A percentile compares a stretch with the other conserved stretches of the same genome.
These are phyloP conservation scores for Tolypocladium guangdongense DNA, from an alignment of 2,329 filamentous ascomycete species.

Conservation along the genomic window DNA sequence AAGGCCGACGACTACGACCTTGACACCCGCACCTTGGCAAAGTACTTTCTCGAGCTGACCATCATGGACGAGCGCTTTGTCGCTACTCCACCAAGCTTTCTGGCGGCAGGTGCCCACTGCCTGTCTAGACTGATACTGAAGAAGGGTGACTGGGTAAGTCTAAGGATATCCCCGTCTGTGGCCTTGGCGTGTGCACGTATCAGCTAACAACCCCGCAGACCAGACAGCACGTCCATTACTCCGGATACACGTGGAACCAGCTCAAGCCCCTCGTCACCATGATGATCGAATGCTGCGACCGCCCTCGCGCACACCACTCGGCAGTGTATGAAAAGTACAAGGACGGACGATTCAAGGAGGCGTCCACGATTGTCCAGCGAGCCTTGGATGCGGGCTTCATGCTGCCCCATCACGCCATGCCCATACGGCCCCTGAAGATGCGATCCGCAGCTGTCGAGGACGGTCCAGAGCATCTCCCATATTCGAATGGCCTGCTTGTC, in stretches of 20 bases:
- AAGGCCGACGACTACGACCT: constrained; percentile 97
- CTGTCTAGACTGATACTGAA: constrained; percentile 77
- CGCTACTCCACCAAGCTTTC: constrained; percentile 77
- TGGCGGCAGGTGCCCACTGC: constrained; percentile 87
- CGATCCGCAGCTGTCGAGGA: constrained; percentile 10
- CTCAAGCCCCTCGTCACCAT: constrained; percentile 65
- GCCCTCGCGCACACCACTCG: constrained; percentile 68
- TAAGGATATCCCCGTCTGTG: too few relatives aligned
- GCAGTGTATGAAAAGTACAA: constrained; percentile 90
- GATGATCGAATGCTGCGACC: constrained; percentile 80
- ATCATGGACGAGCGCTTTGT: constrained; percentile 98
- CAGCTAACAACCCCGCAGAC: constrained; percentile 38
- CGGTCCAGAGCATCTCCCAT: constrained; percentile 14
- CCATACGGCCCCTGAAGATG: constrained; percentile 20
- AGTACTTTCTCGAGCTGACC: constrained; percentile 94
- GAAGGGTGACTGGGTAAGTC: constrained; percentile 85
- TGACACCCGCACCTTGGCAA: constrained; percentile 88
- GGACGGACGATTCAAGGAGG: constrained; percentile 77
- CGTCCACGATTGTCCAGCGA: constrained; percentile 66
- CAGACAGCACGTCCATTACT: constrained; percentile 79
- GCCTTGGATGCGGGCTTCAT: constrained; percentile 55
- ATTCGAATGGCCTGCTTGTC: constrained; percentile 17
- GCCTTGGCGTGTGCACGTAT: not conserved
- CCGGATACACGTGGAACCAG: constrained; percentile 82
- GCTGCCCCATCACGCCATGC: constrained; percentile 31